These are phyloP conservation scores for Ascochyta clinopodiicola DNA, from an alignment of 2,329 filamentous ascomycete species.

Conservation along the genomic window DNA sequence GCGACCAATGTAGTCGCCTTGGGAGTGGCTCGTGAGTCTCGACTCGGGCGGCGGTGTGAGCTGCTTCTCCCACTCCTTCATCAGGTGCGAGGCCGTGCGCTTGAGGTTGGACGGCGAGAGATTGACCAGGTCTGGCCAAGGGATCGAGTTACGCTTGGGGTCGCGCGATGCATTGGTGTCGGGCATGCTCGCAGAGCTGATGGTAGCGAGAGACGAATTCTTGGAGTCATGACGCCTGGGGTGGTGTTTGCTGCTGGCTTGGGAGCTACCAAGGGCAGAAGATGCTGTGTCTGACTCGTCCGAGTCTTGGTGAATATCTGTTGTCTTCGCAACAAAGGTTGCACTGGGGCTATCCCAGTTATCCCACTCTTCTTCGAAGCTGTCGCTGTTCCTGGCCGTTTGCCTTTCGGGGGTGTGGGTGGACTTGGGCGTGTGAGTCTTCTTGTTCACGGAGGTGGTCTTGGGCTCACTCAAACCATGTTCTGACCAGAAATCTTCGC, in stretches of 20 bases:
- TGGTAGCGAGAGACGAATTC: constrained; percentile 43
- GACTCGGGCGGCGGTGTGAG: constrained; percentile 60
- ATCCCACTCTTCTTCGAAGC: constrained; percentile 62
- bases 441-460: constrained; percentile 44
- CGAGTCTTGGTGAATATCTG: constrained; percentile 50
- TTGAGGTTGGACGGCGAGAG: constrained; percentile 79
- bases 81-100: constrained; percentile 80
- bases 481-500: constrained; percentile 53
- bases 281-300: constrained; percentile 58
- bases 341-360: constrained; percentile 60
- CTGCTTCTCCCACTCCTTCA: constrained; percentile 90
- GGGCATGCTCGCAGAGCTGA: constrained; percentile 35
- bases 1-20: constrained; percentile 46
- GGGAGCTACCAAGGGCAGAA: constrained; percentile 57
- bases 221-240: constrained; percentile 48
- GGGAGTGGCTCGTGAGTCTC: constrained; percentile 37
- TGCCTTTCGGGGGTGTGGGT: constrained; percentile 48
- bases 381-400: constrained; percentile 47
- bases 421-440: constrained; percentile 48
- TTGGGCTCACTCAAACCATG: constrained; percentile 51
- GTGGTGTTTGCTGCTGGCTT: constrained; percentile 61
- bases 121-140: constrained; percentile 75
- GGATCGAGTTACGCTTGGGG: constrained; percentile 51
- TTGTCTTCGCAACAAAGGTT: constrained; percentile 42
- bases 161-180: constrained; percentile 35